Evolutionary conservation across 1,284 basidiomycete genomes (phyloP).

Genomic region (Mycena sp.): DNA sequence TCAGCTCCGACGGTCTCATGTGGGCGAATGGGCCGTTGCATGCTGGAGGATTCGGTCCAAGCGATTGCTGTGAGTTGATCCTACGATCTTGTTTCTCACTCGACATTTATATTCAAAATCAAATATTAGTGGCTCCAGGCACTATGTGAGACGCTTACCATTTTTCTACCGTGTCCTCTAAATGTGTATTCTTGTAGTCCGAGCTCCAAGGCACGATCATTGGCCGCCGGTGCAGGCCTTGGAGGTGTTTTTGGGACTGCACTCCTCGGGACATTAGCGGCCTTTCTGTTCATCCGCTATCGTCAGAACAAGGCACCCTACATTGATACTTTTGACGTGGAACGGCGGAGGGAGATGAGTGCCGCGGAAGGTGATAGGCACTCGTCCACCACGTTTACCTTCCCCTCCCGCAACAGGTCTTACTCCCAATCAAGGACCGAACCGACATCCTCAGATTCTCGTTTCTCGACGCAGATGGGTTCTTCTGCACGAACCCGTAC

Average conservation of each 20-base stretch:
- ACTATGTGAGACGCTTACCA: slow-evolving; percentile 33
- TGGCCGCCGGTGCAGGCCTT: slow-evolving; percentile 16
- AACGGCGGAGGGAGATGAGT: too few species aligned
- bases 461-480: neutral
- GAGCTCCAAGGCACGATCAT: neutral
- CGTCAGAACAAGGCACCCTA: neutral
- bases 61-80: slow-evolving; percentile 42
- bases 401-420: too few species aligned
- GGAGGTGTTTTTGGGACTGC: slow-evolving; percentile 12
- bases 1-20: slow-evolving; percentile 51
- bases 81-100: too few species aligned
- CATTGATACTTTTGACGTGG: slow-evolving; percentile 9
- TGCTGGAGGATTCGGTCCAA: slow-evolving; percentile 48
- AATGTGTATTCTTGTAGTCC: neutral
- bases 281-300: slow-evolving; percentile 13
- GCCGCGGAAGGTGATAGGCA: too few species aligned
- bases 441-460: neutral
- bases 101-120: neutral
- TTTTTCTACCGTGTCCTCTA: neutral
- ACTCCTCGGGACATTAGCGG: neutral
- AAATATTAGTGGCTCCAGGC: slow-evolving; percentile 40
- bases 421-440: neutral
- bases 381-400: too few species aligned
- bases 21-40: slow-evolving; percentile 62
- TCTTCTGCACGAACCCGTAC: neutral